Conservation (phyloP, 306 rosid species). For the Gleditsia sinensis region DNA sequence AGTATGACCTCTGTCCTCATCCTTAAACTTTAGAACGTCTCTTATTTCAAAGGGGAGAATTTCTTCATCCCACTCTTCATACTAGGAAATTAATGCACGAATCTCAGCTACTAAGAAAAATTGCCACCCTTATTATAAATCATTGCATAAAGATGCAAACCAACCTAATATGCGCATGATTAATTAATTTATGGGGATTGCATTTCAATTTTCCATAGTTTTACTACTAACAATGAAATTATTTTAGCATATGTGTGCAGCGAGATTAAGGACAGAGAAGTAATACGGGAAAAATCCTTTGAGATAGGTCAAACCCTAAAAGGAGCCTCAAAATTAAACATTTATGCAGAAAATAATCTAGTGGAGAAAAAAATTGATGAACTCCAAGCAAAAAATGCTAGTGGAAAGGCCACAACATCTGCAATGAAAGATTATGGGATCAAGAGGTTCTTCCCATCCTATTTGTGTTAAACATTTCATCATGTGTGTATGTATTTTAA, state of each 20-base stretch:
- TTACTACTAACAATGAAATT: not conserved
- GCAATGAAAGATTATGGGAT: constrained; percentile 46
- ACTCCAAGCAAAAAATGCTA: constrained; percentile 5
- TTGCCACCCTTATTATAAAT: no score
- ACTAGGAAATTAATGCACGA: no score
- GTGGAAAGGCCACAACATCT: not conserved
- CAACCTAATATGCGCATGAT: no score
- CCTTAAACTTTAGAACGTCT: no score
- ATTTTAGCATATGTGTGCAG: constrained; percentile 46
- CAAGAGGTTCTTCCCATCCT: constrained; percentile 40
- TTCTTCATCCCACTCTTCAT: no score
- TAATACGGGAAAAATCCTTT: constrained; percentile 31
- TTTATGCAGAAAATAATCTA: constrained; percentile 31
- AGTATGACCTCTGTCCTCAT: no score
- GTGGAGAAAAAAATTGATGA: constrained; percentile 26
- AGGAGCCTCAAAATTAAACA: constrained; percentile 31
- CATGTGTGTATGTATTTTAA: not conserved
- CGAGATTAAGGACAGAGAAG: not conserved
- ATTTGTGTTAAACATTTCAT: no score
- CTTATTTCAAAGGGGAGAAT: no score
- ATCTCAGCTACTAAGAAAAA: no score
- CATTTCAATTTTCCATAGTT: not conserved
- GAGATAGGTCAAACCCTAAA: constrained; percentile 19
- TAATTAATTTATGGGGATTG: not conserved
- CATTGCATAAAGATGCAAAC: no score